Percentiles rank a stretch among this genome's conserved stretches.
Conservation (phyloP, 495 filamentous ascomycete genomes). For the Letharia lupina region DNA sequence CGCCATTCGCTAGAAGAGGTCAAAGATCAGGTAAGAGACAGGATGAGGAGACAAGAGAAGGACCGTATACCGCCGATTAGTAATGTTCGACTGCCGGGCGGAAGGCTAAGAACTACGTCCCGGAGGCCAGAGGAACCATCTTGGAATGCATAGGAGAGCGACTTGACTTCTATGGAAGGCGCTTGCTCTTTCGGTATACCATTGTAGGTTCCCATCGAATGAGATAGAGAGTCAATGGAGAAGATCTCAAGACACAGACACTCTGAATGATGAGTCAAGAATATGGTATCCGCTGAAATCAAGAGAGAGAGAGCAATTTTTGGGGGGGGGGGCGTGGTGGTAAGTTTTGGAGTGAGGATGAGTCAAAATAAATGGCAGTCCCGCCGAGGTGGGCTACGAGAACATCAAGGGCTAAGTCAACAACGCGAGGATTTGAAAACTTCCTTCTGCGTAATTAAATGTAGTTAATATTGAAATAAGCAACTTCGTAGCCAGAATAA, state of each 20-base stretch:
- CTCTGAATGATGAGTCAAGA: neutral
- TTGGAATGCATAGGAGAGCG: constrained; percentile 83
- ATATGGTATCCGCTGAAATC: neutral
- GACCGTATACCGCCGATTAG: constrained; percentile 69
- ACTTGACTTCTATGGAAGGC: constrained; percentile 57
- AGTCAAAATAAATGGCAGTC: neutral
- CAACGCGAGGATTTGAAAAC: too few relatives aligned
- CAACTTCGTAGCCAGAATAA: too few relatives aligned
- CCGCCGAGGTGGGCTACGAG: neutral
- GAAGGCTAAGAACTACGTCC: constrained; percentile 64
- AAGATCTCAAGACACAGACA: neutral
- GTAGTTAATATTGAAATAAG: too few relatives aligned
- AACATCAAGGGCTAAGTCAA: too few relatives aligned
- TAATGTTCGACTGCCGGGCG: constrained; percentile 75
- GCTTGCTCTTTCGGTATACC: constrained; percentile 15
- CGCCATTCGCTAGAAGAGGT: constrained; percentile 66
- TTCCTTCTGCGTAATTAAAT: too few relatives aligned
- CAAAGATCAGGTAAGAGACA: constrained; percentile 11
- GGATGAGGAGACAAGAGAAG: neutral
- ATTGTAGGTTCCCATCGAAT: constrained; percentile 20
- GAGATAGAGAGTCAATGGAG: neutral
- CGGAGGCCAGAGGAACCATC: constrained; percentile 67
- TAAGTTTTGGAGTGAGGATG: neutral
- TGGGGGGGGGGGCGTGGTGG: too few relatives aligned
- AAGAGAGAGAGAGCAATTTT: neutral